A percentile compares a stretch with the other conserved stretches of the same genome.
phyloP scores from a whole-genome alignment of 1,139 yeast genomes.

The Petasospora fabianii region DNA sequence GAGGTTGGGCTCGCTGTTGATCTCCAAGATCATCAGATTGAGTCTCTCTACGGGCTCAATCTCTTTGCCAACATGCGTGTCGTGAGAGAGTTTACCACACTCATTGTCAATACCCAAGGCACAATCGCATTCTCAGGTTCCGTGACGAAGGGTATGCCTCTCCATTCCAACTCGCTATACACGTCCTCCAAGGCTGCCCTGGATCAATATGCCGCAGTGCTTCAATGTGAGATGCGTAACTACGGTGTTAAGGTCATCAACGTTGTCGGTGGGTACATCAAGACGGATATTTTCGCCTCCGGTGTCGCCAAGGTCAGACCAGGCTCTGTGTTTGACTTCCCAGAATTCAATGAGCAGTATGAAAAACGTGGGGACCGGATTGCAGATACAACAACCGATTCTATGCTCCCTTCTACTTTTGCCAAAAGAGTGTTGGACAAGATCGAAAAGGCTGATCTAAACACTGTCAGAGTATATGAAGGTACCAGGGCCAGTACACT shows the following conservation, averaged over 20 bases:
- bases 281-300: slow-evolving; percentile 46
- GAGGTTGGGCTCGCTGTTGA: slow-evolving; percentile 59
- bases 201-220: slow-evolving; percentile 51
- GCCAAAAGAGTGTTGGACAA: slow-evolving; percentile 23
- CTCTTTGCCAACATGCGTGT: slow-evolving; percentile 56
- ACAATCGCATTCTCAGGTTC: slow-evolving; percentile 66
- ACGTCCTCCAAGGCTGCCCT: slow-evolving; percentile 63
- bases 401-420: slow-evolving; percentile 30
- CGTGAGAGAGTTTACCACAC: slow-evolving; percentile 49
- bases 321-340: slow-evolving; percentile 43
- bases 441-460: slow-evolving; percentile 18
- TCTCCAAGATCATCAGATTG: slow-evolving; percentile 45
- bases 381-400: slow-evolving; percentile 36
- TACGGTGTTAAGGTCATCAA: slow-evolving; percentile 61
- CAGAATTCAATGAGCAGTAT: slow-evolving; percentile 40
- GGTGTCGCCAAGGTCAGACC: slow-evolving; percentile 39
- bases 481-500: slow-evolving; percentile 19
- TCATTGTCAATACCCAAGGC: slow-evolving; percentile 57
- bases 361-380: slow-evolving; percentile 47
- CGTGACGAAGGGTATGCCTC: slow-evolving; percentile 53
- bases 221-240: slow-evolving; percentile 58
- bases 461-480: slow-evolving; percentile 23
- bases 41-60: slow-evolving; percentile 53
- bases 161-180: slow-evolving; percentile 58
- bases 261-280: slow-evolving; percentile 55